Conservation (phyloP, 108 stramenopile species). For the Nitzschia sp. region DNA sequence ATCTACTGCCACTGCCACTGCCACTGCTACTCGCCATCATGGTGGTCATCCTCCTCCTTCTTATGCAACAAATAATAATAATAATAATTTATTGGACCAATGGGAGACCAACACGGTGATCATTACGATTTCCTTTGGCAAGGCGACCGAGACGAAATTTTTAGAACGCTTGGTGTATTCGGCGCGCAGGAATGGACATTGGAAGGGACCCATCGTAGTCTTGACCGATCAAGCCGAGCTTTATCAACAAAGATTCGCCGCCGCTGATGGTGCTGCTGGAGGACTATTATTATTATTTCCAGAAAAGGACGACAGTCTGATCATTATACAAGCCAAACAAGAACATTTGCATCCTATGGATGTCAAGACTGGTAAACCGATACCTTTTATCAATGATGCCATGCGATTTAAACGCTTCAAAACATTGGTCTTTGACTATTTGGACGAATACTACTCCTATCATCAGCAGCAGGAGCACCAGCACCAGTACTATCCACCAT, state of each 20-base stretch:
- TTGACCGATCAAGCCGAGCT: constrained; percentile 6
- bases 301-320: neutral
- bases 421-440: constrained; percentile 18
- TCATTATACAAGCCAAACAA: constrained; percentile 1
- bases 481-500: neutral
- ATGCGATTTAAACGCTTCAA: constrained; percentile 20
- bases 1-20: too few relatives aligned
- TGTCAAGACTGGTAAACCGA: neutral
- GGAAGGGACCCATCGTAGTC: constrained; percentile 4
- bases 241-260: neutral
- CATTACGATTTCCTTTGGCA: constrained; percentile 13
- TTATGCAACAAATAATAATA: too few relatives aligned
- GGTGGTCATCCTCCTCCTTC: neutral
- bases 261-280: too few relatives aligned
- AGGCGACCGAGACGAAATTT: constrained; percentile 6
- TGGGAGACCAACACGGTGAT: constrained; percentile 6
- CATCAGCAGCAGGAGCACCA: too few relatives aligned
- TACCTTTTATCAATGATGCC: constrained; percentile 12
- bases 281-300: neutral
- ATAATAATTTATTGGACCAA: neutral
- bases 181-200: constrained; percentile 1
- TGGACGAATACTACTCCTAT: neutral
- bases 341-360: constrained; percentile 16
- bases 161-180: constrained; percentile 12
- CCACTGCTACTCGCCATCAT: neutral